These are phyloP conservation scores for Colletotrichum horii DNA, from an alignment of 2,329 filamentous ascomycete species.

Conservation along the genomic window DNA sequence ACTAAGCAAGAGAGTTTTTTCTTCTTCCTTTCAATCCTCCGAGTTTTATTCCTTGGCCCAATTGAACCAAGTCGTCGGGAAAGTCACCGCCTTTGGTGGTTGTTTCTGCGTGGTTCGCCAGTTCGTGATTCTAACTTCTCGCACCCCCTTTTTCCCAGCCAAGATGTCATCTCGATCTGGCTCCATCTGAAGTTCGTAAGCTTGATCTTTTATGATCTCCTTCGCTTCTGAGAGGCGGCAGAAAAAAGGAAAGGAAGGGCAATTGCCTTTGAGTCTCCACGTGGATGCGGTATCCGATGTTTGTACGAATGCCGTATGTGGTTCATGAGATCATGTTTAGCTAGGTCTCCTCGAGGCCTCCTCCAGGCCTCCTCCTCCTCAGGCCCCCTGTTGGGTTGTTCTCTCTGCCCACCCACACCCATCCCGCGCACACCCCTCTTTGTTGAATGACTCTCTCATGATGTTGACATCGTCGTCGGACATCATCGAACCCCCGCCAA, in stretches of 20 bases:
- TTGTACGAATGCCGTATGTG: background rate
- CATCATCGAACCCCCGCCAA: background rate
- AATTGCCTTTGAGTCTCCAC: background rate
- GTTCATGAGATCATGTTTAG: background rate
- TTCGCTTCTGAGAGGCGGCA: background rate
- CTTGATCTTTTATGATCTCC: background rate
- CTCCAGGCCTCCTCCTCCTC: background rate
- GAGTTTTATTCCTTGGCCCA: background rate
- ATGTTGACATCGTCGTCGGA: background rate
- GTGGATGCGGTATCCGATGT: background rate
- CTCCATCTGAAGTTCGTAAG: background rate
- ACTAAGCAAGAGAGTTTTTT: slow-evolving; percentile 6
- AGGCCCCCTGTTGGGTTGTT: background rate
- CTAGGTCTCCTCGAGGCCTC: background rate
- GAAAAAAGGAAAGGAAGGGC: background rate
- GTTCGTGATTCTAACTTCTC: background rate
- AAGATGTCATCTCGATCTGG: background rate
- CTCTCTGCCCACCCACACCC: background rate
- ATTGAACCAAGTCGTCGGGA: background rate
- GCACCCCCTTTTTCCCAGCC: background rate
- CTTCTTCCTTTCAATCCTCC: background rate
- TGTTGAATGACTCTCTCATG: background rate
- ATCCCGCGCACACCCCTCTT: background rate
- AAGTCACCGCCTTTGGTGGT: background rate
- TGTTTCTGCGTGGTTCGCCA: background rate